Percentiles rank a stretch among this genome's conserved stretches.
phyloP scores from a whole-genome alignment of 2,329 filamentous ascomycete species.

The Pezicula rhizophila region DNA sequence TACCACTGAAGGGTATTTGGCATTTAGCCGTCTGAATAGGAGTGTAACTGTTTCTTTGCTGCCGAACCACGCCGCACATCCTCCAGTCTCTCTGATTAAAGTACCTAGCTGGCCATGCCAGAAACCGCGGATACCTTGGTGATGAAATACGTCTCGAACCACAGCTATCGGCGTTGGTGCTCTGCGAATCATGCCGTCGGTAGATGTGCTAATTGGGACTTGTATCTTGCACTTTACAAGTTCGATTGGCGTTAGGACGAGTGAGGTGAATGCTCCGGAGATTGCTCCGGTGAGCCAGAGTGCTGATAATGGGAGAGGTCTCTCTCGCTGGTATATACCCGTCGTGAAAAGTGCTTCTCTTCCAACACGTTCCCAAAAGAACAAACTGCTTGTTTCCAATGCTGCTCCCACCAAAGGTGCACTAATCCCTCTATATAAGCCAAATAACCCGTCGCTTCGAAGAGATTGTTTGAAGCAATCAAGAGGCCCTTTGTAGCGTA shows the following conservation, averaged over 20 bases:
- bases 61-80: constrained; percentile 92
- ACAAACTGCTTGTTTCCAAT: constrained; percentile 84
- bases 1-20: constrained; percentile 33
- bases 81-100: constrained; percentile 87
- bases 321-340: constrained; percentile 42
- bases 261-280: constrained; percentile 81
- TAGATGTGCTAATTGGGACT: constrained; percentile 46
- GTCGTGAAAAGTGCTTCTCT: constrained; percentile 56
- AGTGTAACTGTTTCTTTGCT: constrained; percentile 75
- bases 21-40: constrained; percentile 57
- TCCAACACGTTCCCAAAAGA: constrained; percentile 80
- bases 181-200: constrained; percentile 35
- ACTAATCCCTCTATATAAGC: constrained; percentile 84
- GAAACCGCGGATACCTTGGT: constrained; percentile 79
- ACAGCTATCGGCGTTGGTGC: constrained; percentile 62
- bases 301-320: constrained; percentile 65
- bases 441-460: constrained; percentile 65
- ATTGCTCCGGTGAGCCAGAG: constrained; percentile 78
- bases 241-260: constrained; percentile 91
- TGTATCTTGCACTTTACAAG: constrained; percentile 99
- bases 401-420: constrained; percentile 88
- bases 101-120: constrained; percentile 96
- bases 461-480: constrained; percentile 92
- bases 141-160: constrained; percentile 72
- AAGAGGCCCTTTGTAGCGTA: constrained; percentile 77